Base-by-base conservation (phyloP, 2,329 filamentous ascomycete species). In the Epicoccum sorghinum region DNA sequence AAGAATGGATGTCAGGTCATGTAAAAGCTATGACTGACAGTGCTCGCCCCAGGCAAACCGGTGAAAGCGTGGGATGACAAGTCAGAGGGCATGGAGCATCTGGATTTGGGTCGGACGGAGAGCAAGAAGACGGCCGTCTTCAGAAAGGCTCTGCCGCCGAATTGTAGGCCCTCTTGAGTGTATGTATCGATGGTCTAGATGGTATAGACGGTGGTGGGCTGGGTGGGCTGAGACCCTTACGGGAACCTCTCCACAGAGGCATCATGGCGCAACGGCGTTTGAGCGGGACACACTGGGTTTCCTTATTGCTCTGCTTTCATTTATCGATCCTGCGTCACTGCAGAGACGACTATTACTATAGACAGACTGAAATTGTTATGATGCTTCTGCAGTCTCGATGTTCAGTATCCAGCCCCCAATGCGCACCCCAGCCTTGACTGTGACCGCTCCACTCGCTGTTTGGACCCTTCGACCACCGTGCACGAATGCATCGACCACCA, bases 1-100 rank as follows among this genome's bases (percentile, higher is more conserved):
- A 96, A 96, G 47, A 56, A 47, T 46, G 53, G 53, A 78, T 98
- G 95, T 75, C 67, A 75, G 51, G 75, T 97, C 66, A 98, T 99
- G 95, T 99, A 82, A 66, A 55, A 44, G n/a, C 42, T 51, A 60
- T 59, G 57, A 56, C 62, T 64, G 61, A 66, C 61, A 49, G 42
- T 43, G 13, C 37, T 42, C 42, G 12, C 23, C 30, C 8, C 29
- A 44, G 47, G n/a, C 39, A 12, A 22, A 22, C n/a, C 27, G 9
- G 25, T 30, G 12, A 12, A 14, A 13, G n/a, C 27, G 8, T 42
- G 40, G 40, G 18, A 13, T 42, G 40, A 32, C 3, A 13, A 13
- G 2, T 5, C 9, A 32, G 40, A 42, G 25, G 14, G 38, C 38
- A 29, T 29, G 32, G n/a, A 42, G 40, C 7, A 23, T 24, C 9